Conservation (phyloP, 1,139 yeast genomes). For the Zygoascus hellenicus region DNA sequence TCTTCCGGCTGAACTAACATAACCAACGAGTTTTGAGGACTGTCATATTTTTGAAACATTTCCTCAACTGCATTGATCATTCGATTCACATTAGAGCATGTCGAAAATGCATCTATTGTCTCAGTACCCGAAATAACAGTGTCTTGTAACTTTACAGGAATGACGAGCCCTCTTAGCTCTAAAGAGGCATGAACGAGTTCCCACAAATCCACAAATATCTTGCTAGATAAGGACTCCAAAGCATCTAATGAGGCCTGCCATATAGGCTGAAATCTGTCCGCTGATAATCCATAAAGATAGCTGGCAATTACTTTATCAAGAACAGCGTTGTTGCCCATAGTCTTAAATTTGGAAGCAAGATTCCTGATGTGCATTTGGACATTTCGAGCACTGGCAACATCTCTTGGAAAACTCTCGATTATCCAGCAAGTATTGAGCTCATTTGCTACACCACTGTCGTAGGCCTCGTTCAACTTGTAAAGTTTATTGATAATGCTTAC, state of each 20-base stretch:
- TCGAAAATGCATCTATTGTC: background rate
- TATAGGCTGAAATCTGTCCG: constrained; percentile 75
- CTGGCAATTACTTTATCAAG: constrained; percentile 45
- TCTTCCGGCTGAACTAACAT: background rate
- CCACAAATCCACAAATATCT: constrained; percentile 30
- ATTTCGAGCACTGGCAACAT: constrained; percentile 68
- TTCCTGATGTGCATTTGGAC: constrained; percentile 63
- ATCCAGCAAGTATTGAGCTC: constrained; percentile 40
- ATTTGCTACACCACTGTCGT: background rate
- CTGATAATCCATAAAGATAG: constrained; percentile 66
- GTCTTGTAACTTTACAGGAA: background rate
- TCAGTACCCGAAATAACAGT: background rate
- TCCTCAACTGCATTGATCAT: background rate
- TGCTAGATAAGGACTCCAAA: constrained; percentile 42
- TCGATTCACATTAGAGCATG: constrained; percentile 13
- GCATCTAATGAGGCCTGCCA: constrained; percentile 73
- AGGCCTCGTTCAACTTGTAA: background rate
- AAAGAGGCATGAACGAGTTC: background rate
- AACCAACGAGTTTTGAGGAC: background rate
- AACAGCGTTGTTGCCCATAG: constrained; percentile 36
- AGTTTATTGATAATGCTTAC: background rate
- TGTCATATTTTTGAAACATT: background rate
- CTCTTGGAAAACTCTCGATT: constrained; percentile 70
- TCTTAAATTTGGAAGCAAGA: constrained; percentile 46
- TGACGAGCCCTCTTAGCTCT: background rate